Evolutionary conservation across 441 rosid genomes (phyloP), one percentile per base, ranked within the genome.

Genomic region (Syzygium malaccense): DNA sequence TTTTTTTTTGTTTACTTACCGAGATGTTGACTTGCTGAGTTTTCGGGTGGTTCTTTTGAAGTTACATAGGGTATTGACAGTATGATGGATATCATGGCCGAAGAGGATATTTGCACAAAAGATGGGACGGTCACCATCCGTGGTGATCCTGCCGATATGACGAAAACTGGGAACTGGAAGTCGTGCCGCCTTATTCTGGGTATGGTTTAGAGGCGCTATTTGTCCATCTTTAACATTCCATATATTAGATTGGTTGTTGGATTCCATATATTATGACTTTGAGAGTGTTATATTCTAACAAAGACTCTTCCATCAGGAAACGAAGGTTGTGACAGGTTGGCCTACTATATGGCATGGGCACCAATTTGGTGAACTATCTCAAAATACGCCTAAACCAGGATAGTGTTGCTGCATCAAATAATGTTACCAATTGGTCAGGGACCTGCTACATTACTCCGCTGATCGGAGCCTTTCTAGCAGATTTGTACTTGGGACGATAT

Each of bases 271-370:
- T n/a, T n/a, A n/a, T 32, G 56, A 71, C 57, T 17, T 28, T 71
- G 23, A 68, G 83, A 60, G 33, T 55, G 57, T 71, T 57, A 86
- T 30, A 28, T 51, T 30, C 75, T 62, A 41, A 37, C 71, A 19
- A 64, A 80, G 48, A 30, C 12, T 71, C 18, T 54, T 85, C 20
- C 54, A 89, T 57, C 92, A 98, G 99, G 98, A 75, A 97, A 94
- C 88, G 98, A 98, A 86, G 94, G 99, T 25, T 98, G 99, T 75
- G 99, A 98, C 90, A 93, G 98, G 86, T 92, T 98, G 95, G 99
- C 99, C 3, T 98, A 97, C 94, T 97, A 98, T 97, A 98, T 93
- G 99, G 99, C 55, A 96, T 98, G 99, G 94, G 99, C 30, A 95
- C 98, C 86, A 98, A 97, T 91, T 94, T 98, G 62, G 99, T 97